Evolutionary conservation across 1,284 basidiomycete genomes (phyloP).

Genomic region (Ustilago crameri): DNA sequence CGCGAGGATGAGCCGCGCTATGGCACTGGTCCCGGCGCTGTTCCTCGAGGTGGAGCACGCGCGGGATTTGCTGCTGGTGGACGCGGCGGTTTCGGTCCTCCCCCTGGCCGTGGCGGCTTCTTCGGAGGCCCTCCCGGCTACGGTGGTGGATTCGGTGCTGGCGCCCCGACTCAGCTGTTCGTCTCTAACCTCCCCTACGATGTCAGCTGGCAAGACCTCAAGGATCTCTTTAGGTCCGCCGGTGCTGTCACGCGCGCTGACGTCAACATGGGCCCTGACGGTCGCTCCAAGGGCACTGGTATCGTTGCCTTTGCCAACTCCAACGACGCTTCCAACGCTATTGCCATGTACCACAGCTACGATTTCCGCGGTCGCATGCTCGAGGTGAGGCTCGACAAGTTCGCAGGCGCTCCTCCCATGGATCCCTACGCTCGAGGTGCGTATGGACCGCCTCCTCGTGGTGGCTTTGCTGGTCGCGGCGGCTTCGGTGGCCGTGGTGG

Average conservation of each 20-base stretch:
- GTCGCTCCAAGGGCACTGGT: constrained; percentile 83
- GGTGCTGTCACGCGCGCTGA: constrained; percentile 94
- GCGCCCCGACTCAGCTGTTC: constrained; percentile 77
- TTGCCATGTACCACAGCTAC: constrained; percentile 61
- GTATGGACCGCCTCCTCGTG: constrained; percentile 71
- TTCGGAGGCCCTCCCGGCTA: constrained; percentile 32
- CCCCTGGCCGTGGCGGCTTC: constrained; percentile 53
- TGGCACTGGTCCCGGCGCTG: constrained; percentile 77
- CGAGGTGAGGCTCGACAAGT: constrained; percentile 75
- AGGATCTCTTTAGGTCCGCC: constrained; percentile 93
- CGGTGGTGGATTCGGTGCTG: constrained; percentile 38
- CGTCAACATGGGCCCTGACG: constrained; percentile 89
- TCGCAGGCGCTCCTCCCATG: constrained; percentile 74
- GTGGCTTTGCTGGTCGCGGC: constrained; percentile 25
- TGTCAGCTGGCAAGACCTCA: constrained; percentile 97
- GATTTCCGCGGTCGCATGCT: constrained; percentile 58
- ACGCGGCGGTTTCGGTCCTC: constrained; percentile 48
- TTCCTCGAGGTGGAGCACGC: constrained; percentile 74
- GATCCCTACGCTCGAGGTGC: constrained; percentile 70
- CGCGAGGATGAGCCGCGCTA: constrained; percentile 95
- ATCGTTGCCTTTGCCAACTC: constrained; percentile 92
- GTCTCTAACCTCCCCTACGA: constrained; percentile 88
- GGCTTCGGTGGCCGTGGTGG: constrained; percentile 72
- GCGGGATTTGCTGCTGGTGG: constrained; percentile 65
- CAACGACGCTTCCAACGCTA: constrained; percentile 89